Percentiles rank a stretch among this genome's conserved stretches.
phyloP scores from a whole-genome alignment of 192 early-diverging fungal species.

The Tieghemiomyces parasiticus region DNA sequence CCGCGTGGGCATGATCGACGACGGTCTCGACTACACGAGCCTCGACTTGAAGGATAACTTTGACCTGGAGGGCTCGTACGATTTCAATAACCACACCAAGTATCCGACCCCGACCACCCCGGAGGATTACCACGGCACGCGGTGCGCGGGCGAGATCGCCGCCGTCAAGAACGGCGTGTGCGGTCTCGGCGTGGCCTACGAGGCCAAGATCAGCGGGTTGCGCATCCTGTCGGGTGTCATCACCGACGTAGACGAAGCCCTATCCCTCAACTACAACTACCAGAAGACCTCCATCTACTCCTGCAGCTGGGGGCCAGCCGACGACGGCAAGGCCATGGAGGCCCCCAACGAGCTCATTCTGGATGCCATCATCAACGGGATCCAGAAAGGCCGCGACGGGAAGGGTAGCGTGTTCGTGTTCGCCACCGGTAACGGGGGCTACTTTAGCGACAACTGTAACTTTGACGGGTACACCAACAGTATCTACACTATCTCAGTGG shows the following conservation, averaged over 20 bases:
- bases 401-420: slow-evolving; percentile 86
- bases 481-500: slow-evolving; percentile 88
- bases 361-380: slow-evolving; percentile 79
- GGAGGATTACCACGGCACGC: slow-evolving; percentile 88
- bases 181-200: slow-evolving; percentile 84
- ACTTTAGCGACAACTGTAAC: slow-evolving; percentile 79
- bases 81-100: slow-evolving; percentile 72
- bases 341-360: slow-evolving; percentile 63
- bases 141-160: slow-evolving; percentile 96
- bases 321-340: slow-evolving; percentile 73
- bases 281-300: slow-evolving; percentile 91
- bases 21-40: slow-evolving; percentile 79
- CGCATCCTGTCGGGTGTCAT: slow-evolving; percentile 79
- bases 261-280: slow-evolving; percentile 74
- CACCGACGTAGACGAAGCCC: slow-evolving; percentile 88
- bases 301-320: slow-evolving; percentile 90
- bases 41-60: slow-evolving; percentile 79
- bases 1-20: slow-evolving; percentile 86
- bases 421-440: slow-evolving; percentile 85
- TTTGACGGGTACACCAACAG: slow-evolving; percentile 94
- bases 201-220: slow-evolving; percentile 72
- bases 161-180: slow-evolving; percentile 83
- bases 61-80: slow-evolving; percentile 83
- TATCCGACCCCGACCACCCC: slow-evolving; percentile 55
- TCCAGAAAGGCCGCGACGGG: slow-evolving; percentile 67